Evolutionary conservation across 2,329 filamentous ascomycete genomes (phyloP), one percentile per base, ranked within the genome.

Genomic region (Claviceps purpurea): DNA sequence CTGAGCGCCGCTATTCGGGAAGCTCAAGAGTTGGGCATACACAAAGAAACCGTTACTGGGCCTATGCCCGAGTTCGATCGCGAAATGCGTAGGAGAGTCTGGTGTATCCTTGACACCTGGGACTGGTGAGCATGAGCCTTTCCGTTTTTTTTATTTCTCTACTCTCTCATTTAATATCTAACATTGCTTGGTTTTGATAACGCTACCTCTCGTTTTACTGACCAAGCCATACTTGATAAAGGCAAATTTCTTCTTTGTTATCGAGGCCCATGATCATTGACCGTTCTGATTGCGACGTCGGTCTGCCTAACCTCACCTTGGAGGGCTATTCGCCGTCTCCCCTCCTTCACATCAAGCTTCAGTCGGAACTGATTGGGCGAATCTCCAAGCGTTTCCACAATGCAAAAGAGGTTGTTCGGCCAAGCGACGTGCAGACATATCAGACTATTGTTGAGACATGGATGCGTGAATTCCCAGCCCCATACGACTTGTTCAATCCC

Each of bases 391-490:
- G 61, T 22, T 70, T 70, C 48, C 61, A 63, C 4, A 57, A 58
- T 0, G 58, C 61, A 5, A 65, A 61, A 47, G 62, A 62, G 43
- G 55, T 69, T 10, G 55, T 56, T 11, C 50, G 53, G 1, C 55
- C 62, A 1, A 54, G 62, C 13, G 61, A 72, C 22, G 58, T 68
- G 11, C 55, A 60, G 44, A 61, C 62, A 49, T 67, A 69, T 46
- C 66, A 55, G 22, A 37, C 37, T 1, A 65, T 65, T 2, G 63
- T 73, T 14, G 65, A 74, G 30, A 60, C 59, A 2, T 77, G 73
- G 68, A 67, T 73, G 34, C 55, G 62, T 2, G 64, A 62, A 4
- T 67, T 78, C 24, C 73, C 73, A 2, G 57, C 66, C 0, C 61
- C 69, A 0, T 73, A 72, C 51, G 59, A 62, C 13, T 53, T 73